Percentiles rank a stretch among this genome's conserved stretches.
phyloP scores from a whole-genome alignment of 2,329 filamentous ascomycete species.

The Gaeumannomyces sp. region DNA sequence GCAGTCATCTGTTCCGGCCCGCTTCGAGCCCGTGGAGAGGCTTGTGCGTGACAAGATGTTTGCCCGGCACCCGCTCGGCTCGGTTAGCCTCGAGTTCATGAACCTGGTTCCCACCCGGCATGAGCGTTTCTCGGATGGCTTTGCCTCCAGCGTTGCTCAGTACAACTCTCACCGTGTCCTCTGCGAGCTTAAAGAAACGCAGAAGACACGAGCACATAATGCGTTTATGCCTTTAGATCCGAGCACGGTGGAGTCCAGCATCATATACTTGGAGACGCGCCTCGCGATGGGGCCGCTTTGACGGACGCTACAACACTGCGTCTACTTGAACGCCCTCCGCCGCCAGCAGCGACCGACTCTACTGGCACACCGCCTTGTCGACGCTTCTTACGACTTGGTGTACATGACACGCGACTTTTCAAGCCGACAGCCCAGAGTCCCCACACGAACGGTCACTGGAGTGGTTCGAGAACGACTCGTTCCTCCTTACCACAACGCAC shows the following conservation, averaged over 20 bases:
- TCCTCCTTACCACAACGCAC: slow-evolving; percentile 56
- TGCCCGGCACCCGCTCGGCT: slow-evolving; percentile 53
- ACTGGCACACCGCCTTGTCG: slow-evolving; percentile 73
- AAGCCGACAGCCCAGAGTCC: slow-evolving; percentile 54
- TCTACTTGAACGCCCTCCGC: slow-evolving; percentile 75
- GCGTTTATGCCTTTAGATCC: slow-evolving; percentile 53
- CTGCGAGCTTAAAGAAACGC: slow-evolving; percentile 64
- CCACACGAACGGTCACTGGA: slow-evolving; percentile 57
- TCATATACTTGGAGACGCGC: slow-evolving; percentile 68
- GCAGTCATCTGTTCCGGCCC: slow-evolving; percentile 67
- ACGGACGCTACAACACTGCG: slow-evolving; percentile 74
- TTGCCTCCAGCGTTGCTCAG: slow-evolving; percentile 52
- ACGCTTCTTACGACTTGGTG: slow-evolving; percentile 62
- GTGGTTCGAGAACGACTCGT: slow-evolving; percentile 70
- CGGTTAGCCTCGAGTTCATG: slow-evolving; percentile 67
- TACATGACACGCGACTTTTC: slow-evolving; percentile 51
- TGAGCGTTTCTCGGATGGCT: slow-evolving; percentile 58
- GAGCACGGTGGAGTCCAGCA: slow-evolving; percentile 60
- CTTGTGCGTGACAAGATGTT: slow-evolving; percentile 62
- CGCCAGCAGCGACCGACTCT: slow-evolving; percentile 76
- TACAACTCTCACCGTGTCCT: slow-evolving; percentile 66
- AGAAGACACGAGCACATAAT: slow-evolving; percentile 55
- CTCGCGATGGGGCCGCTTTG: slow-evolving; percentile 62
- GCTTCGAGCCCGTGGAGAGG: slow-evolving; percentile 67
- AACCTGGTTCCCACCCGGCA: slow-evolving; percentile 70